Base-by-base conservation (phyloP, 2,329 filamentous ascomycete species). In the Stachybotrys echinatus region DNA sequence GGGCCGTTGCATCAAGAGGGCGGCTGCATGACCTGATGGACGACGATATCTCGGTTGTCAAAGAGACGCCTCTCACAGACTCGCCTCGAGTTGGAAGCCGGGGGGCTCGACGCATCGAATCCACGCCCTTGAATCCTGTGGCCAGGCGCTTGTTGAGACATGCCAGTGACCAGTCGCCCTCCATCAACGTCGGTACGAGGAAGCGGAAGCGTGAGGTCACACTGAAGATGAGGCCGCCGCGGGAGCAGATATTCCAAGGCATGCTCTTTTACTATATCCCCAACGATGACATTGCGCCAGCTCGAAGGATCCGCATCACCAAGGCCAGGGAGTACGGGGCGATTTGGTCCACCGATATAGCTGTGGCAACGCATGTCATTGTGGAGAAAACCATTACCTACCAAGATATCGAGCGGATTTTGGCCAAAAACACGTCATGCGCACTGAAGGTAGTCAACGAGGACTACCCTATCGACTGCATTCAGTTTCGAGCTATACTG, bases 251-350 rank as follows among this genome's bases (percentile, higher is more conserved):
- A 5, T 85, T 91, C 61, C 75, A 71, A 42, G 76, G 70, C 0
- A 65, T 88, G n/a, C 65, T 70, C 0, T 86, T 90, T 55, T 88
- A 83, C 68, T 96, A 94, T 64, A 81, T 95, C 6, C 92, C 91
- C 0, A 88, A 94, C 56, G 82, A 90, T 55, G 86, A 92, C 54
- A 77, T 87, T 44, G 81, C 85, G 27, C 78, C 80, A 12, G 74
- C 80, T 7, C 80, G 92, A 38, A 81, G 80, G 49, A 67, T 84
- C 51, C 84, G 88, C 4, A 95, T 96, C 48, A 78, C 78, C 23
- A 91, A 86, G 64, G 85, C 88, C 0, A 77, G 82, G 47, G 84
- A 90, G 59, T 84, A 84, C 63, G 92, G 92, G 42, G 92, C 87
- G 1, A 70, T 65, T 1, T 94, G 91, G 84, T 79, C 82, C 23